A percentile compares a stretch with the other conserved stretches of the same genome.
phyloP scores from a whole-genome alignment of 345 rosid species.

The Citrus unshiu region DNA sequence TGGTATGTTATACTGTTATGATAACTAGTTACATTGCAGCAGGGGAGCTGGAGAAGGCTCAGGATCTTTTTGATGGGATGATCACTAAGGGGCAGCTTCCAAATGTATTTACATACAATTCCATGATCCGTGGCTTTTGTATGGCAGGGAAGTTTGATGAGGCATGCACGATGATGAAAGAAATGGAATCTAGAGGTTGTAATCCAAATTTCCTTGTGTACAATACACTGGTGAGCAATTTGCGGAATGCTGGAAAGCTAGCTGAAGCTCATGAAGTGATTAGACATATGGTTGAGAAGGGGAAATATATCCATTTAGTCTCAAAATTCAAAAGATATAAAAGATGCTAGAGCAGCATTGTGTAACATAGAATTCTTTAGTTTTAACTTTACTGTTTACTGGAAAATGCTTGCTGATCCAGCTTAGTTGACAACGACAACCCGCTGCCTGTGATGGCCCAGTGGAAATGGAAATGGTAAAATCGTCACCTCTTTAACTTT shows the following conservation, averaged over 20 bases:
- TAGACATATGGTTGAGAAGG: constrained; percentile 65
- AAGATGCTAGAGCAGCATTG: constrained; percentile 31
- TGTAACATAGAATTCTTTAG: constrained; percentile 11
- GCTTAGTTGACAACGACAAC: constrained; percentile 10
- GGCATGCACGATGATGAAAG: constrained; percentile 68
- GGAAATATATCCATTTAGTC: constrained; percentile 58
- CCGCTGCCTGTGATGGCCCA: constrained; percentile 17
- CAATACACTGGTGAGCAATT: constrained; percentile 69
- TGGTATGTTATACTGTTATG: constrained; percentile 81
- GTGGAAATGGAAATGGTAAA: constrained; percentile 26
- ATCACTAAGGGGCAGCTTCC: constrained; percentile 58
- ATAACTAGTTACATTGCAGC: constrained; percentile 69
- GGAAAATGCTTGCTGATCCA: constrained; percentile 10
- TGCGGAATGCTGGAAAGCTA: constrained; percentile 72
- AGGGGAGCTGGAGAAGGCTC: constrained; percentile 68
- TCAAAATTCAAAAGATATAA: constrained; percentile 47
- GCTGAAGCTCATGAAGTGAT: constrained; percentile 66
- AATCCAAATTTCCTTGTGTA: constrained; percentile 83
- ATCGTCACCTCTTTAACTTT: constrained; percentile 8
- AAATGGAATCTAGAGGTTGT: constrained; percentile 85
- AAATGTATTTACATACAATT: constrained; percentile 77
- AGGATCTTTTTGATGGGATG: constrained; percentile 66
- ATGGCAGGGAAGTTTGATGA: constrained; percentile 64
- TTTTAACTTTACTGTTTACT: constrained; percentile 5
- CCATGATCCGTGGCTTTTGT: constrained; percentile 85